These are phyloP conservation scores for Phytophthora hybrid DNA, from an alignment of 352 stramenopile species.

Conservation along the genomic window DNA sequence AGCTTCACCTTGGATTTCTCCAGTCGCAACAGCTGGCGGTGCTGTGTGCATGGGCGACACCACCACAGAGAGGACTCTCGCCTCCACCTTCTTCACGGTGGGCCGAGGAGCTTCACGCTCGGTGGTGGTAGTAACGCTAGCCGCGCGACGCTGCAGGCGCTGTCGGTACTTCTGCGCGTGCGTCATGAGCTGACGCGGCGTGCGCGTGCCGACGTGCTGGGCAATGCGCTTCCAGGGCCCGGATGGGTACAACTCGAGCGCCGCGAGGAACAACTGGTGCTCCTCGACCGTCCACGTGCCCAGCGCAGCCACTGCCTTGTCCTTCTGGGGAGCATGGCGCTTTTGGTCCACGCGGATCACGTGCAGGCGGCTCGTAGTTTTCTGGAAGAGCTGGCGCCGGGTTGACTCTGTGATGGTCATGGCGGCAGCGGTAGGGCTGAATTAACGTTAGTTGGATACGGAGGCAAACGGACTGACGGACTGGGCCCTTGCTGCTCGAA, in stretches of 20 bases:
- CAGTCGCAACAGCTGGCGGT: conserved; percentile 28
- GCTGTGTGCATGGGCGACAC: conserved; percentile 28
- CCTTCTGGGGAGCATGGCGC: conserved; percentile 18
- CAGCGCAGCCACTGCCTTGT: not conserved
- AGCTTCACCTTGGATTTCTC: conserved; percentile 38
- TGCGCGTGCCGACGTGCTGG: conserved; percentile 39
- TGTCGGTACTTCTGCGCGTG: conserved; percentile 49
- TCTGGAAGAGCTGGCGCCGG: conserved; percentile 28
- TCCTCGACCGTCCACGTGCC: conserved; percentile 39
- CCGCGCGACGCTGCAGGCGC: conserved; percentile 21
- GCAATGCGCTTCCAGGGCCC: conserved; percentile 62
- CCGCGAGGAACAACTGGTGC: conserved; percentile 39
- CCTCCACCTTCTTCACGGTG: conserved; percentile 9
- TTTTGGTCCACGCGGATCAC: conserved; percentile 39
- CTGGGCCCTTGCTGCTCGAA: not conserved
- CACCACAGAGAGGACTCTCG: conserved; percentile 24
- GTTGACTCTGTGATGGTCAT: conserved; percentile 41
- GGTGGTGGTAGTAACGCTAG: not conserved
- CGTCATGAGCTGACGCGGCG: conserved; percentile 49
- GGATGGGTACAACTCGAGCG: conserved; percentile 47
- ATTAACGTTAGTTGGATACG: not conserved
- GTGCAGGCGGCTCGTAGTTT: conserved; percentile 13
- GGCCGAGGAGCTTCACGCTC: not conserved
- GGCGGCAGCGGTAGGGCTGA: not conserved
- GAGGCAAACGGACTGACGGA: not conserved